Percentiles rank a stretch among this genome's conserved stretches.
These are phyloP conservation scores for Cercospora sp. DNA, from an alignment of 2,329 filamentous ascomycete species.

Conservation along the genomic window DNA sequence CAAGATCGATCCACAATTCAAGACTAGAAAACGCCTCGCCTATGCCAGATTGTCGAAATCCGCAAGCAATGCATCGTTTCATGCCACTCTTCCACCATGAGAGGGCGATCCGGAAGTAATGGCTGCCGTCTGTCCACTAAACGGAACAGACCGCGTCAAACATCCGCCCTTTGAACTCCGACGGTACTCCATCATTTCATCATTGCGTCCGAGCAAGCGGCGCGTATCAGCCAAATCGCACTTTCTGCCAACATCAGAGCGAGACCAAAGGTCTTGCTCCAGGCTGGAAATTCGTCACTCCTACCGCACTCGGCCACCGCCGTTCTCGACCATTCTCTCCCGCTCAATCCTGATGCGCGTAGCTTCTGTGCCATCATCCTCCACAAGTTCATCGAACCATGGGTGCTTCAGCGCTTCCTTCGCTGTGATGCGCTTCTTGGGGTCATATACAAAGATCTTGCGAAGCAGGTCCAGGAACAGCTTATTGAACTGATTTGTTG, in stretches of 20 bases:
- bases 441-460: constrained; percentile 67
- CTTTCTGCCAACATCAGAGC: background rate
- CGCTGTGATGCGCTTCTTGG: constrained; percentile 64
- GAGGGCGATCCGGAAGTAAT: constrained; percentile 1
- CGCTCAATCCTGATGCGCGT: constrained; percentile 52
- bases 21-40: constrained; percentile 14
- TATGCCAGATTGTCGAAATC: constrained; percentile 14
- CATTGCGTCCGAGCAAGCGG: constrained; percentile 1
- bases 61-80: constrained; percentile 18
- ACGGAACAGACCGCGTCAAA: background rate
- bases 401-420: constrained; percentile 65
- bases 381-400: constrained; percentile 65
- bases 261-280: background rate
- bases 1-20: constrained; percentile 3
- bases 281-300: background rate
- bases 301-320: constrained; percentile 20
- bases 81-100: background rate
- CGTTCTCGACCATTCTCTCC: constrained; percentile 30
- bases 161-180: constrained; percentile 3
- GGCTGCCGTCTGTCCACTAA: background rate
- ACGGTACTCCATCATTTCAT: constrained; percentile 13
- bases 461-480: constrained; percentile 64
- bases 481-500: constrained; percentile 58
- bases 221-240: background rate
- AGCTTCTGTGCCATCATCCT: constrained; percentile 67